These are phyloP conservation scores for Inga laurina DNA, from an alignment of 306 rosid species.

Conservation along the genomic window DNA sequence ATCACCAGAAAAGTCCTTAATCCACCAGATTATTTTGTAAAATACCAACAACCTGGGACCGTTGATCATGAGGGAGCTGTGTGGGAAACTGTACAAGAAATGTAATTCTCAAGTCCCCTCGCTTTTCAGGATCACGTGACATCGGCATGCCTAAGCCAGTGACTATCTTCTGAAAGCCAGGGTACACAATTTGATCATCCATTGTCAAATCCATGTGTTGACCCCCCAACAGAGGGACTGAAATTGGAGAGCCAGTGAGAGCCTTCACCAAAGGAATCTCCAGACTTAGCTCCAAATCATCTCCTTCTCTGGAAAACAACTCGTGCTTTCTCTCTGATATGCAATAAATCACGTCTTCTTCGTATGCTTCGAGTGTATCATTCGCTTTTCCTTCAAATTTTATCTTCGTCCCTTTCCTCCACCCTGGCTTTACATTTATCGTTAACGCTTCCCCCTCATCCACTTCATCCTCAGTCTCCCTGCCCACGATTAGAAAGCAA, in stretches of 20 bases:
- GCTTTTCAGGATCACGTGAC: slow-evolving; percentile 43
- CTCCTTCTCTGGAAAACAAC: slow-evolving; percentile 68
- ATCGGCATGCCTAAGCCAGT: slow-evolving; percentile 74
- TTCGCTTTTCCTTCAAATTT: slow-evolving; percentile 81
- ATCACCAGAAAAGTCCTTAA: background rate
- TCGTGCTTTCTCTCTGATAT: slow-evolving; percentile 65
- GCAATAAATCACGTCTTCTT: slow-evolving; percentile 57
- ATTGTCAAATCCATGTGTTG: slow-evolving; percentile 47
- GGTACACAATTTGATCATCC: slow-evolving; percentile 51
- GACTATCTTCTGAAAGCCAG: slow-evolving; percentile 59
- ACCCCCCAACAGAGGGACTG: slow-evolving; percentile 73
- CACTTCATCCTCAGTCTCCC: slow-evolving; percentile 58
- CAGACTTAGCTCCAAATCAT: slow-evolving; percentile 63
- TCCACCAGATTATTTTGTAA: slow-evolving; percentile 42
- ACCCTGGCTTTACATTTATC: slow-evolving; percentile 80
- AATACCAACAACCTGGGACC: slow-evolving; percentile 55
- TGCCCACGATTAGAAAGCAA: slow-evolving; percentile 4
- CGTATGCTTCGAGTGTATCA: slow-evolving; percentile 43
- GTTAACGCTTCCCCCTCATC: slow-evolving; percentile 75
- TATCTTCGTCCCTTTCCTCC: slow-evolving; percentile 84
- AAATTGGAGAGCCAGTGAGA: slow-evolving; percentile 61
- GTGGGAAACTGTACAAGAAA: slow-evolving; percentile 72
- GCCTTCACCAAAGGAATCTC: slow-evolving; percentile 70
- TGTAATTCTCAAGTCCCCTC: slow-evolving; percentile 64
- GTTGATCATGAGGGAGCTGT: slow-evolving; percentile 51